Percentiles rank a stretch among this genome's conserved stretches.
phyloP scores from a whole-genome alignment of 208 protist species.

The Trypanosoma mega region DNA sequence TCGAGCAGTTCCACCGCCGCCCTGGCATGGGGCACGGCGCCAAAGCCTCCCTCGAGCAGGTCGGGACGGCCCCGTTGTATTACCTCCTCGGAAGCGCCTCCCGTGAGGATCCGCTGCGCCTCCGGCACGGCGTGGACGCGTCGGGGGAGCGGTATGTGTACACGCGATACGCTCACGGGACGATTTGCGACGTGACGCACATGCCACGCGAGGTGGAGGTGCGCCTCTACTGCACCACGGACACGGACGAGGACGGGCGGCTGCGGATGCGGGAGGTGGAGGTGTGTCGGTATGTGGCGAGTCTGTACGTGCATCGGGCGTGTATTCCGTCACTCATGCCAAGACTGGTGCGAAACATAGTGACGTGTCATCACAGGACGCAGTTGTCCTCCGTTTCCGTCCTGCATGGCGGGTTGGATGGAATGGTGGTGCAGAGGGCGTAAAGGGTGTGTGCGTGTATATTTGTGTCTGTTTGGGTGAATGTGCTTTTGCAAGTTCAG shows the following conservation, averaged over 20 bases:
- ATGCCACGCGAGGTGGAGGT: conserved; percentile 26
- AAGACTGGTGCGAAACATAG: conserved; percentile 23
- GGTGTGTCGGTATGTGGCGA: conserved; percentile 48
- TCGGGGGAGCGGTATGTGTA: conserved; percentile 17
- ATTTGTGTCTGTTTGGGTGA: no score
- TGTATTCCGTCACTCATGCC: conserved; percentile 32
- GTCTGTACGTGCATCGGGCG: conserved; percentile 20
- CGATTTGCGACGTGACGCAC: conserved; percentile 26
- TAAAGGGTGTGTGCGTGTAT: no score
- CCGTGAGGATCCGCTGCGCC: not conserved
- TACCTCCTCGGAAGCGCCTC: conserved; percentile 13
- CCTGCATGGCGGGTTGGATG: no score
- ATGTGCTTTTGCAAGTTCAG: no score
- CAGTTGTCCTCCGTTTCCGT: no score
- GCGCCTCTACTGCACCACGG: conserved; percentile 23
- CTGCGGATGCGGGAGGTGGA: conserved; percentile 25
- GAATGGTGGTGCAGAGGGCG: no score
- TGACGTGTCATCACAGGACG: conserved; percentile 25
- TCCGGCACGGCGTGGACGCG: conserved; percentile 17
- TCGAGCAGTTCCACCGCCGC: conserved; percentile 32
- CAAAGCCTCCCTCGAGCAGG: not conserved
- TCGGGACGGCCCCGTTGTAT: not conserved
- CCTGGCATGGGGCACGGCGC: not conserved
- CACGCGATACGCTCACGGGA: conserved; percentile 20
- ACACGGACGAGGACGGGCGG: not conserved